Conservation (phyloP, 1,284 basidiomycete species). For the Pascua sp. region DNA sequence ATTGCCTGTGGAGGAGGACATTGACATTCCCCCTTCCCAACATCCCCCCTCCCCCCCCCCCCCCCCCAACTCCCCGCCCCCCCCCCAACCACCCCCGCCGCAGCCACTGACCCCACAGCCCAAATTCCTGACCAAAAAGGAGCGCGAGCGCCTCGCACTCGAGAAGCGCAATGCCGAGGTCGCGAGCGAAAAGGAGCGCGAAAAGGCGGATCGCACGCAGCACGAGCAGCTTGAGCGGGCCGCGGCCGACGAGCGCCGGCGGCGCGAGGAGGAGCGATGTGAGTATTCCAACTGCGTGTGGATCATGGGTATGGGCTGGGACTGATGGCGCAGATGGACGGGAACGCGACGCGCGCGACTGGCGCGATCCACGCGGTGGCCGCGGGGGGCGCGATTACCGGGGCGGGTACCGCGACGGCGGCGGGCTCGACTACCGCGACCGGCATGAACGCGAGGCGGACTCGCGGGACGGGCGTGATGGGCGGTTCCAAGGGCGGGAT, state of each 20-base stretch:
- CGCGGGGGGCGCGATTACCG: conserved; percentile 18
- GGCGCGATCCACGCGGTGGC: conserved; percentile 12
- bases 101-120: conserved; percentile 56
- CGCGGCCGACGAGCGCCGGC: conserved; percentile 63
- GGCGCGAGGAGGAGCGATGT: conserved; percentile 37
- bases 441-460: conserved; percentile 4
- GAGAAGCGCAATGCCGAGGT: conserved; percentile 78
- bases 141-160: conserved; percentile 81
- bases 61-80: too few species aligned
- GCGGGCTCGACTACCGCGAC: conserved; percentile 3
- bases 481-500: conserved; percentile 5
- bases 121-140: conserved; percentile 81
- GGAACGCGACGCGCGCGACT: conserved; percentile 7
- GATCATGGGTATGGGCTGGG: too few species aligned
- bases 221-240: conserved; percentile 68
- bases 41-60: too few species aligned
- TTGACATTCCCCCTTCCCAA: too few species aligned
- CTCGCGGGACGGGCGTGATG: conserved; percentile 6
- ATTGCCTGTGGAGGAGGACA: too few species aligned
- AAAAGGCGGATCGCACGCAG: conserved; percentile 60
- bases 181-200: conserved; percentile 53
- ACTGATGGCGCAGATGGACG: neutral
- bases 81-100: too few species aligned
- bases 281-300: neutral
- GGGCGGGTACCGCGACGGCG: conserved; percentile 16